Percentiles rank a stretch among this genome's conserved stretches.
These are phyloP conservation scores for Colletotrichum filicis DNA, from an alignment of 2,329 filamentous ascomycete genomes.

Conservation along the genomic window DNA sequence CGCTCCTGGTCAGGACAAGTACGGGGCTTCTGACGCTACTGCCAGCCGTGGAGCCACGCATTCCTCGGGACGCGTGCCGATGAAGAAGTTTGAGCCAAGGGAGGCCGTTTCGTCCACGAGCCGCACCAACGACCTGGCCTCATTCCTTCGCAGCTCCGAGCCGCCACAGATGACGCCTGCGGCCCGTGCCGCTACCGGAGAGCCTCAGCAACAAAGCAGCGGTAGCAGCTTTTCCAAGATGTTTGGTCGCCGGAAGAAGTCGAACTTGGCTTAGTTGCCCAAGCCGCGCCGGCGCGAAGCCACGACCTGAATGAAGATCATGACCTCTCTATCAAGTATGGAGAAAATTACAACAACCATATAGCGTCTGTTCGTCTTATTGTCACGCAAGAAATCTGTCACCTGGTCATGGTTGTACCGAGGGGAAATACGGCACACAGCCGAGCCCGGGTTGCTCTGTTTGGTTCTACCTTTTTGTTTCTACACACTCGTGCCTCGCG, in stretches of 20 bases:
- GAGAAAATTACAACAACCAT: slow-evolving; percentile 3
- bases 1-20: slow-evolving; percentile 59
- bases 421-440: slow-evolving; percentile 1
- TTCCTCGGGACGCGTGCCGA: slow-evolving; percentile 56
- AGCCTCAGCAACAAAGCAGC: slow-evolving; percentile 47
- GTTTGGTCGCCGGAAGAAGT: slow-evolving; percentile 63
- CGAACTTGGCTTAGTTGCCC: slow-evolving; percentile 43
- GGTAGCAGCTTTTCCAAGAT: slow-evolving; percentile 56
- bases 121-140: slow-evolving; percentile 76
- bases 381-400: slow-evolving; percentile 2
- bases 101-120: slow-evolving; percentile 57
- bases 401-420: neutral
- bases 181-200: slow-evolving; percentile 39
- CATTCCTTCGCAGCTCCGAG: slow-evolving; percentile 76
- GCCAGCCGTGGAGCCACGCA: slow-evolving; percentile 25
- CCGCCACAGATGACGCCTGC: slow-evolving; percentile 57
- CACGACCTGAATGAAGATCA: slow-evolving; percentile 31
- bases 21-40: slow-evolving; percentile 44
- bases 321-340: slow-evolving; percentile 22
- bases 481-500: slow-evolving; percentile 12
- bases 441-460: neutral
- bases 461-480: slow-evolving; percentile 10
- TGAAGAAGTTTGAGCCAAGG: slow-evolving; percentile 69
- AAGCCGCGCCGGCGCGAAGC: slow-evolving; percentile 16
- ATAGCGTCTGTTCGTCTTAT: slow-evolving; percentile 1